Evolutionary conservation across 1,139 yeast species (phyloP).

Genomic region (Yamadazyma pseudoaaseri): DNA sequence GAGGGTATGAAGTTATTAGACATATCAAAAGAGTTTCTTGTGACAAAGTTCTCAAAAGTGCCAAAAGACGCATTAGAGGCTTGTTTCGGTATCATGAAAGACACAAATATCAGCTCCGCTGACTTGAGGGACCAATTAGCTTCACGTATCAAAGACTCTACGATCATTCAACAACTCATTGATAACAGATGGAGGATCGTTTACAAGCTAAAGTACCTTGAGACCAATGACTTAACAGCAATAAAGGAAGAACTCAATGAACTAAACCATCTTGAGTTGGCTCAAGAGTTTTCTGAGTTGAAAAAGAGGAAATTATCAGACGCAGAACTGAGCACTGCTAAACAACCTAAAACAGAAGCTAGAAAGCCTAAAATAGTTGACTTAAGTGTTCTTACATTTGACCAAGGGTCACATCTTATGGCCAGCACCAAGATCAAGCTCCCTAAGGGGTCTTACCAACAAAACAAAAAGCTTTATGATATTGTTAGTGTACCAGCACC

Average conservation of each 20-base stretch:
- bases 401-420: conserved; percentile 71
- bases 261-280: conserved; percentile 22
- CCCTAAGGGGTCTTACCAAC: conserved; percentile 83
- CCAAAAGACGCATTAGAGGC: neutral
- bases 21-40: conserved; percentile 23
- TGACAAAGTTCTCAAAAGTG: conserved; percentile 1
- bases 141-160: conserved; percentile 44
- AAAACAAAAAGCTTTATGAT: conserved; percentile 72
- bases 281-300: conserved; percentile 24
- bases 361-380: conserved; percentile 60
- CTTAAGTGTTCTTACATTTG: conserved; percentile 61
- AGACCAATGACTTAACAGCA: conserved; percentile 16
- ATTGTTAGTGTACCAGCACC: conserved; percentile 79
- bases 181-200: conserved; percentile 28
- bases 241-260: conserved; percentile 24
- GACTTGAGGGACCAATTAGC: conserved; percentile 50
- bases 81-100: conserved; percentile 1
- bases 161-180: conserved; percentile 14
- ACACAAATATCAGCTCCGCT: conserved; percentile 17
- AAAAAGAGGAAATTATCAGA: conserved; percentile 16
- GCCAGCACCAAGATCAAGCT: conserved; percentile 65
- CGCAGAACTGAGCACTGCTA: conserved; percentile 5
- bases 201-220: conserved; percentile 49
- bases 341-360: conserved; percentile 9
- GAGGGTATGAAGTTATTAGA: conserved; percentile 16